phyloP scores from a whole-genome alignment of 2,329 filamentous ascomycete species.

The Aureobasidium lini region DNA sequence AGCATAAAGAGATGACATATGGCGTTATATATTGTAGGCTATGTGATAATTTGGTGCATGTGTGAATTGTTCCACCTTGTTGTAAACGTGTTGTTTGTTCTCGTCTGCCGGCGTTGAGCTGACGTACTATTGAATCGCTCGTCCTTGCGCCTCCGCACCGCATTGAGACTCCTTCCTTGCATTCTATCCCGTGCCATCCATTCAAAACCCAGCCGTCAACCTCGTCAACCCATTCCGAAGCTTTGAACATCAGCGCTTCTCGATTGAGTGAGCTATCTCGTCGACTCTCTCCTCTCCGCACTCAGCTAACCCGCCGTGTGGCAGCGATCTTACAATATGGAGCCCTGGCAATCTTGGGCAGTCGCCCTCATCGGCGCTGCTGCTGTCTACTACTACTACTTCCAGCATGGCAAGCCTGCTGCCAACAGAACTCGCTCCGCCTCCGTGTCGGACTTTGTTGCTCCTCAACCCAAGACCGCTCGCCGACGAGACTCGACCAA shows the following conservation, averaged over 20 bases:
- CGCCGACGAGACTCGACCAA: conserved; percentile 17
- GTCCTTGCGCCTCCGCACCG: conserved; percentile 10
- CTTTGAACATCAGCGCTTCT: background rate
- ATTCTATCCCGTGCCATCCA: conserved; percentile 1
- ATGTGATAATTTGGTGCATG: background rate
- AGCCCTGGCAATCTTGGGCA: conserved; percentile 24
- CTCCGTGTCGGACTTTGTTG: conserved; percentile 12
- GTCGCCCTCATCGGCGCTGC: conserved; percentile 19
- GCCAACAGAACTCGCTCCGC: conserved; percentile 15
- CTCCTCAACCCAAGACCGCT: conserved; percentile 15
- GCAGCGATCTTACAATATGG: conserved; percentile 17
- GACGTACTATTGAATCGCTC: background rate
- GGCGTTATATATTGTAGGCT: background rate
- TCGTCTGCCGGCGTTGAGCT: conserved; percentile 3
- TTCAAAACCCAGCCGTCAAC: conserved; percentile 2
- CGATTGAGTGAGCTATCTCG: background rate
- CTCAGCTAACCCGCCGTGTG: background rate
- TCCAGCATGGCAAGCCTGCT: conserved; percentile 17
- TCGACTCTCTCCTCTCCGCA: background rate
- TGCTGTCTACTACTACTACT: conserved; percentile 23
- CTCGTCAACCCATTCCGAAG: background rate
- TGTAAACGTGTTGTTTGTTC: conserved; percentile 10
- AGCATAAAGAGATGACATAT: background rate
- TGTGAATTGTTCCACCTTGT: background rate
- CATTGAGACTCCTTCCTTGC: conserved; percentile 9